Evolutionary conservation across 495 filamentous ascomycete species (phyloP).

Genomic region (Tuber umbilicatum): DNA sequence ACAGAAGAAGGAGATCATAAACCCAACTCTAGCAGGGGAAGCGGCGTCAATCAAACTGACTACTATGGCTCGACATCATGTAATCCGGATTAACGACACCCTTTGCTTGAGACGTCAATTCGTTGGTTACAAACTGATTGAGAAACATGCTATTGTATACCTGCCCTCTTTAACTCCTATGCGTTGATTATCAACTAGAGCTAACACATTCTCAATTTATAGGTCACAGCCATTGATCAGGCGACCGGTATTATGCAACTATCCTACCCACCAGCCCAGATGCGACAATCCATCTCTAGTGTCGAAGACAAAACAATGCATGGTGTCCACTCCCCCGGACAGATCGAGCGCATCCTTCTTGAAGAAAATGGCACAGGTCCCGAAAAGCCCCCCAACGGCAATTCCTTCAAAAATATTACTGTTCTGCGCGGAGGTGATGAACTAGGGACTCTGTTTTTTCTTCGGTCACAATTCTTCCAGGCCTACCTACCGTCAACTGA

Average conservation of each 20-base stretch:
- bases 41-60: conserved; percentile 47
- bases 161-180: neutral
- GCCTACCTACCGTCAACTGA: neutral
- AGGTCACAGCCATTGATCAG: conserved; percentile 35
- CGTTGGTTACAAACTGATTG: conserved; percentile 8
- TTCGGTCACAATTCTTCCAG: neutral
- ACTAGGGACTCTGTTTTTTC: conserved; percentile 32
- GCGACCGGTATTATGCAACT: conserved; percentile 22
- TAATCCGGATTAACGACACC: conserved; percentile 51
- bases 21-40: conserved; percentile 44
- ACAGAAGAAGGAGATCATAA: conserved; percentile 51
- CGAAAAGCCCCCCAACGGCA: conserved; percentile 37
- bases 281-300: conserved; percentile 18
- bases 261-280: conserved; percentile 33
- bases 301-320: conserved; percentile 28
- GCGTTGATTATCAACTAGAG: neutral
- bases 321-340: conserved; percentile 21
- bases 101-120: conserved; percentile 40
- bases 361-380: conserved; percentile 29
- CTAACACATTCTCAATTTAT: neutral
- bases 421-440: conserved; percentile 37
- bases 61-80: conserved; percentile 46
- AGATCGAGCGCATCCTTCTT: conserved; percentile 31
- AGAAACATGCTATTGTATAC: conserved; percentile 28
- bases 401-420: conserved; percentile 38